Conservation (phyloP, 2,329 filamentous ascomycete genomes). For the Dothistroma pini region DNA sequence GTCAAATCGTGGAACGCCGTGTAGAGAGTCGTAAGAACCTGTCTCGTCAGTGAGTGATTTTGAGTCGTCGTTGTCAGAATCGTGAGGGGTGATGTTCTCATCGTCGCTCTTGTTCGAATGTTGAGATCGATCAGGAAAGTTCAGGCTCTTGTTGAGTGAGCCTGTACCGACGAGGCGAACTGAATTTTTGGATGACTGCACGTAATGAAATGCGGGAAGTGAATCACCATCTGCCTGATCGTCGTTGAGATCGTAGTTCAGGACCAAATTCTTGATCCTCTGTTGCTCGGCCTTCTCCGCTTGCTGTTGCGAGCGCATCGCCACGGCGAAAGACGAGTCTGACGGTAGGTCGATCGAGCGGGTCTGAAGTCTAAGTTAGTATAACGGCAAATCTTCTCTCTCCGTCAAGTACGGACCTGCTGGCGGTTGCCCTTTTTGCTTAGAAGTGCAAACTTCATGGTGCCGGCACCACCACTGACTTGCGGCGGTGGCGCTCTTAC, state of each 20-base stretch:
- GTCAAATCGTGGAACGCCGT: conserved; percentile 48
- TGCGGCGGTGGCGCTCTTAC: conserved; percentile 37
- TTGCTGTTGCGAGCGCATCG: conserved; percentile 93
- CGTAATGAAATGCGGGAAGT: conserved; percentile 38
- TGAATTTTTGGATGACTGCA: conserved; percentile 47
- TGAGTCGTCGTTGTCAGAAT: conserved; percentile 8
- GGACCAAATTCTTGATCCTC: conserved; percentile 93
- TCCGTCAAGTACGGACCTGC: conserved; percentile 58
- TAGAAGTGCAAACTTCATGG: conserved; percentile 95
- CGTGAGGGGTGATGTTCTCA: conserved; percentile 9
- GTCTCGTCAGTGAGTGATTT: conserved; percentile 29
- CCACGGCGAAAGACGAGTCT: conserved; percentile 90
- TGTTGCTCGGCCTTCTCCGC: conserved; percentile 95
- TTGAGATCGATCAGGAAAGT: conserved; percentile 29
- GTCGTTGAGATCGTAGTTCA: conserved; percentile 92
- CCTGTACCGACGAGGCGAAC: conserved; percentile 38
- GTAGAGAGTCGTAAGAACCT: conserved; percentile 36
- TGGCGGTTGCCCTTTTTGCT: conserved; percentile 96
- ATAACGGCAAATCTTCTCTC: background rate
- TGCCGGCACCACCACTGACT: conserved; percentile 46
- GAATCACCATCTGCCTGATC: conserved; percentile 68
- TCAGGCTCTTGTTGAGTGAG: conserved; percentile 39
- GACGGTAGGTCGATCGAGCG: conserved; percentile 84
- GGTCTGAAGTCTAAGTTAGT: conserved; percentile 55
- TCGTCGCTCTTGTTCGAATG: conserved; percentile 26